Evolutionary conservation across 352 stramenopile species (phyloP).

Genomic region (Pythium pyrilobum): DNA sequence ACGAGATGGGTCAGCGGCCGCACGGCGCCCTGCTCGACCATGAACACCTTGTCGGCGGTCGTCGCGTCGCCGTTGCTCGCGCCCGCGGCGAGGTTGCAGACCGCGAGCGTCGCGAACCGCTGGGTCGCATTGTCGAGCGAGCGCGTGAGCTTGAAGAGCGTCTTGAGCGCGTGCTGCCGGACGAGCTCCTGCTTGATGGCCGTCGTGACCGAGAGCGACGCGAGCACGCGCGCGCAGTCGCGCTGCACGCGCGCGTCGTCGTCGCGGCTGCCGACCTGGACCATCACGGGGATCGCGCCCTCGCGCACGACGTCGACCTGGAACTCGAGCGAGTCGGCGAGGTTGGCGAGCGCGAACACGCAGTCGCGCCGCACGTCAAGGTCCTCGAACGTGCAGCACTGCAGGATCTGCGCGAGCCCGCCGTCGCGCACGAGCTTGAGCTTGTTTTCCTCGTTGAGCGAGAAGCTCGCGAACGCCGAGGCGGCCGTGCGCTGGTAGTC

Average conservation of each 20-base stretch:
- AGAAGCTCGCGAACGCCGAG: constrained; percentile 90
- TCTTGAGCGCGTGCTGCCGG: constrained; percentile 69
- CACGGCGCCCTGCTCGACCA: constrained; percentile 91
- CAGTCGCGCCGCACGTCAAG: constrained; percentile 90
- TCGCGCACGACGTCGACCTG: constrained; percentile 88
- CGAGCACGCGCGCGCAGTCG: constrained; percentile 88
- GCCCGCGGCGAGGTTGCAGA: constrained; percentile 90
- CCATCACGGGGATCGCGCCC: constrained; percentile 75
- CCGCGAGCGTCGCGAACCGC: constrained; percentile 91
- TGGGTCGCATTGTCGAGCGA: constrained; percentile 91
- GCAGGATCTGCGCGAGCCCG: constrained; percentile 86
- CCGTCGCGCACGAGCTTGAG: constrained; percentile 91
- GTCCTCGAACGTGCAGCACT: constrained; percentile 88
- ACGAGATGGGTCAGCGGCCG: constrained; percentile 93
- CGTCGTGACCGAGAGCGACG: constrained; percentile 87
- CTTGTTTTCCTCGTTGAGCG: constrained; percentile 92
- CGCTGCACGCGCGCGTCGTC: constrained; percentile 93
- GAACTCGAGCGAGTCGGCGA: constrained; percentile 87
- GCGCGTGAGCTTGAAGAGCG: constrained; percentile 92
- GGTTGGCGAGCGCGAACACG: constrained; percentile 93
- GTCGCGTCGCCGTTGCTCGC: constrained; percentile 17
- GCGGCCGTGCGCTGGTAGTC: constrained; percentile 92
- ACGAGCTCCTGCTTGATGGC: constrained; percentile 85
- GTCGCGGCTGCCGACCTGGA: constrained; percentile 62
- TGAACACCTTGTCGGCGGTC: constrained; percentile 70